Conservation (phyloP, 192 early-diverging fungal genomes). For the Dissophora ornata region DNA sequence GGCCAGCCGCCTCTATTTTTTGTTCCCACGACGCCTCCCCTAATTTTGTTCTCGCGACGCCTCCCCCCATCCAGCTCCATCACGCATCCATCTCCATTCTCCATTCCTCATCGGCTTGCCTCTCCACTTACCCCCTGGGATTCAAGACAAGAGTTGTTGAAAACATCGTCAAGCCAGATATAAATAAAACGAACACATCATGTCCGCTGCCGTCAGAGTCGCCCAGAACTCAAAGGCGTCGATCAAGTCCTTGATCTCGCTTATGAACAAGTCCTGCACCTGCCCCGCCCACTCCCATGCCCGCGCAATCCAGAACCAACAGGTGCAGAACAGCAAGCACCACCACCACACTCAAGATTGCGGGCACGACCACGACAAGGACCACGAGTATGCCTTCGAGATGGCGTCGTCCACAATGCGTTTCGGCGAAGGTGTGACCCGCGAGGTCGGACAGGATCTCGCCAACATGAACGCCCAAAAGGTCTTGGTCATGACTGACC, state of each 20-base stretch:
- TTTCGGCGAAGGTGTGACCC: conserved; percentile 85
- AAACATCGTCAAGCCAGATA: too few relatives aligned
- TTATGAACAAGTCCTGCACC: conserved; percentile 55
- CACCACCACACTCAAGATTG: conserved; percentile 32
- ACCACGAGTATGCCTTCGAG: conserved; percentile 79
- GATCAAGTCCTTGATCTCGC: conserved; percentile 52
- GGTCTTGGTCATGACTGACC: conserved; percentile 87
- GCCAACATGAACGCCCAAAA: conserved; percentile 83
- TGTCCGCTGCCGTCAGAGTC: conserved; percentile 42
- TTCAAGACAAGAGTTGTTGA: too few relatives aligned
- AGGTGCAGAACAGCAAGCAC: conserved; percentile 8
- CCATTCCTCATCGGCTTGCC: too few relatives aligned
- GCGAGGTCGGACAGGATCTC: conserved; percentile 87
- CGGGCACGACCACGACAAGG: conserved; percentile 2
- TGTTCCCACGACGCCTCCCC: too few relatives aligned
- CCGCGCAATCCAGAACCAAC: conserved; percentile 25
- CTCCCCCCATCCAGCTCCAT: too few relatives aligned
- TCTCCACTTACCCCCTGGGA: too few relatives aligned
- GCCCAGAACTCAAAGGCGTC: conserved; percentile 41
- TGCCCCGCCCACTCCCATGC: conserved; percentile 48
- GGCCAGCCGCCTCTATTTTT: too few relatives aligned
- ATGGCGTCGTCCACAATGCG: conserved; percentile 92
- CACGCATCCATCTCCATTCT: too few relatives aligned
- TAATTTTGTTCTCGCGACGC: too few relatives aligned
- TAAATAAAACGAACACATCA: neutral